Evolutionary conservation across 2,329 filamentous ascomycete species (phyloP).

Genomic region (Lecanoromycetidae sp.): DNA sequence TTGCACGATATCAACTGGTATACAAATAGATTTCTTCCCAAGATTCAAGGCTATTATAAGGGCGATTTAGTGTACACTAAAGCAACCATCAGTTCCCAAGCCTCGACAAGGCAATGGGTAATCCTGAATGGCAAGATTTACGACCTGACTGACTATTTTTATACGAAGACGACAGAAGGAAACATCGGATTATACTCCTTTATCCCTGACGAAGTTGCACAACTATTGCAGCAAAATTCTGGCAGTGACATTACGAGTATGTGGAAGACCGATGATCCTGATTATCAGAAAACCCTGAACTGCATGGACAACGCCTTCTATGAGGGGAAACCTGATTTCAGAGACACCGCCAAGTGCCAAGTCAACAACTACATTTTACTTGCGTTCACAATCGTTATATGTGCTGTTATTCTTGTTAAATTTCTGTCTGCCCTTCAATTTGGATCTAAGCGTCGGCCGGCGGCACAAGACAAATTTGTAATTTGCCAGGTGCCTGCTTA

Average conservation of each 20-base stretch:
- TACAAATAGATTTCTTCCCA: constrained; percentile 55
- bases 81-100: constrained; percentile 49
- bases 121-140: constrained; percentile 66
- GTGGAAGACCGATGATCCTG: constrained; percentile 41
- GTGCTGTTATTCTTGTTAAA: constrained; percentile 68
- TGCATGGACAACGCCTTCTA: constrained; percentile 80
- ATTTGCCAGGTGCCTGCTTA: constrained; percentile 98
- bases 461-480: constrained; percentile 94
- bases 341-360: constrained; percentile 60
- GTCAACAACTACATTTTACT: constrained; percentile 87
- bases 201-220: constrained; percentile 54
- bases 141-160: constrained; percentile 84
- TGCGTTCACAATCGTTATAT: constrained; percentile 74
- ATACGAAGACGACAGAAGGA: constrained; percentile 49
- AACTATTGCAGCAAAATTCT: constrained; percentile 60
- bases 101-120: constrained; percentile 61
- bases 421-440: constrained; percentile 90
- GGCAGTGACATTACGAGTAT: constrained; percentile 64
- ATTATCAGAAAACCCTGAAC: constrained; percentile 54
- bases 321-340: constrained; percentile 73
- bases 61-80: constrained; percentile 67
- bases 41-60: constrained; percentile 75
- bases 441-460: constrained; percentile 76
- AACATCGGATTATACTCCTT: constrained; percentile 52
- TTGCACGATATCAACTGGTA: constrained; percentile 67